These are phyloP conservation scores for Sphagnum magellanicum DNA, from an alignment of 228 moss, liverwort and hornwort genomes.

Conservation along the genomic window DNA sequence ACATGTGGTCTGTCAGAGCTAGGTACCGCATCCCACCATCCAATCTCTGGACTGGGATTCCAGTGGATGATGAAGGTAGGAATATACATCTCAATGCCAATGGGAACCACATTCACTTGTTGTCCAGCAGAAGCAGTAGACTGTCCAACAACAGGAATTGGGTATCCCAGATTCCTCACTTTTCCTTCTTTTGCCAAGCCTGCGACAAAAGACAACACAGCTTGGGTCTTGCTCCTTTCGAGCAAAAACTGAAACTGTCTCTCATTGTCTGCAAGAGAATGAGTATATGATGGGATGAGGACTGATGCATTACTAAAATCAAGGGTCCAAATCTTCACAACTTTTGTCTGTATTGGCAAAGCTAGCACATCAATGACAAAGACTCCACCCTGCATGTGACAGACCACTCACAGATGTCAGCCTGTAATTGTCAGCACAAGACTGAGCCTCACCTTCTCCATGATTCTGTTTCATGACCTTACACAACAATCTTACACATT, in stretches of 20 bases:
- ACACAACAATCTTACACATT: too few relatives aligned
- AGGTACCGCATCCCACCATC: slow-evolving; percentile 94
- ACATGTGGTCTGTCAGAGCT: not conserved
- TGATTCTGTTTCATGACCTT: too few relatives aligned
- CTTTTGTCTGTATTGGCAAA: slow-evolving; percentile 60
- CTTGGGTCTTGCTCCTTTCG: not conserved
- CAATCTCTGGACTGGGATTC: slow-evolving; percentile 69
- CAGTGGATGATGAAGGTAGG: slow-evolving; percentile 66
- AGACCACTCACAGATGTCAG: not conserved
- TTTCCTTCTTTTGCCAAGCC: slow-evolving; percentile 22
- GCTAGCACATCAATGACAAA: slow-evolving; percentile 90
- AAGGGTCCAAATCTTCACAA: slow-evolving; percentile 79
- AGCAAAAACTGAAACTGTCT: not conserved
- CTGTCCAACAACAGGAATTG: slow-evolving; percentile 87
- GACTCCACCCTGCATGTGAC: slow-evolving; percentile 67
- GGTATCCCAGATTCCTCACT: slow-evolving; percentile 70
- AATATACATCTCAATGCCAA: slow-evolving; percentile 55
- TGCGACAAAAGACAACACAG: not conserved
- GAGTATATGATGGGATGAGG: not conserved
- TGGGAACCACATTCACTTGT: slow-evolving; percentile 48
- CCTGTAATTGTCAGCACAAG: too few relatives aligned
- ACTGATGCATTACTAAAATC: slow-evolving; percentile 44
- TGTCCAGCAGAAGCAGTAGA: slow-evolving; percentile 54
- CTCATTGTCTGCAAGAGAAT: not conserved
- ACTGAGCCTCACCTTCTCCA: too few relatives aligned